Evolutionary conservation across 495 filamentous ascomycete species (phyloP).

Genomic region (Neurospora tetrasperma): DNA sequence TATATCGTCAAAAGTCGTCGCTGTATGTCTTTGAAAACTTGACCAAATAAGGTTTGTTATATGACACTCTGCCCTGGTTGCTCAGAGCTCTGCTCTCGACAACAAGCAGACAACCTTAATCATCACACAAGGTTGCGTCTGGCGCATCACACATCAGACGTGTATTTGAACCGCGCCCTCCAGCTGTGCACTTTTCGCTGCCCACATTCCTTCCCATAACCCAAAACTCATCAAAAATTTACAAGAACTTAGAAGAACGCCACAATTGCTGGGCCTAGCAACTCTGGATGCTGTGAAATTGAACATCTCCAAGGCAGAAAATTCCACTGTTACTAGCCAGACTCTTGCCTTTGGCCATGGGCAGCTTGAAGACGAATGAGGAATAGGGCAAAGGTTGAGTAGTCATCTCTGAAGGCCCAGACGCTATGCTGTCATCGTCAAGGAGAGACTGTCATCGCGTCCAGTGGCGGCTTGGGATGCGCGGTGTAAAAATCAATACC

Average conservation of each 20-base stretch:
- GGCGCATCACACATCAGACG: not conserved
- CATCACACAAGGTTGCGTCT: not conserved
- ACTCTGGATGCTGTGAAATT: not conserved
- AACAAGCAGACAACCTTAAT: not conserved
- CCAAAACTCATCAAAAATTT: not conserved
- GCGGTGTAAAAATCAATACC: not conserved
- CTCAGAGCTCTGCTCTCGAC: not conserved
- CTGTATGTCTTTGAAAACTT: not conserved
- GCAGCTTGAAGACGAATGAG: not conserved
- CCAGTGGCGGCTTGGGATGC: not conserved
- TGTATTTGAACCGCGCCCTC: not conserved
- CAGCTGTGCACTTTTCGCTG: not conserved
- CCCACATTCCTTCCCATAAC: not conserved
- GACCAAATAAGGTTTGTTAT: not conserved
- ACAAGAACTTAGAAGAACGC: not conserved
- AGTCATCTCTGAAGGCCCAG: not conserved
- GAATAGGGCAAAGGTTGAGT: not conserved
- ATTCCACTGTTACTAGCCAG: not conserved
- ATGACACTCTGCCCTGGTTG: not conserved
- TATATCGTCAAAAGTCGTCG: not conserved
- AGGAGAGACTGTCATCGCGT: not conserved
- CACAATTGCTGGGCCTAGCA: not conserved
- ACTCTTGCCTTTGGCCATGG: not conserved
- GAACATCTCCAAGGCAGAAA: not conserved
- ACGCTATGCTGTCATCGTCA: not conserved